Evolutionary conservation across 2,329 filamentous ascomycete species (phyloP).

Genomic region (Paracamarosporium sp.): DNA sequence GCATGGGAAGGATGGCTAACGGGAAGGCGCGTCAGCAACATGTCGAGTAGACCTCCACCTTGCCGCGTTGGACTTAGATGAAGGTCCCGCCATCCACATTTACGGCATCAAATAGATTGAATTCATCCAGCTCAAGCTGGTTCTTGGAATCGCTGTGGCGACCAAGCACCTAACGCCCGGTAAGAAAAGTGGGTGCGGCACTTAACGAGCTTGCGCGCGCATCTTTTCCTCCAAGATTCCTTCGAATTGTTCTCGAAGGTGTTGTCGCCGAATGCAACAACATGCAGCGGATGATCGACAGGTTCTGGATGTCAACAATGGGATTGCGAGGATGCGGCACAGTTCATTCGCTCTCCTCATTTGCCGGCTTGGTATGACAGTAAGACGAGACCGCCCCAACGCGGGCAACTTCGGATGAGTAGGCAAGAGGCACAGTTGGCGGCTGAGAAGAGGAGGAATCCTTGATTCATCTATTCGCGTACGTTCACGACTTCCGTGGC

Average conservation of each 20-base stretch:
- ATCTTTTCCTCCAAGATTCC: background rate
- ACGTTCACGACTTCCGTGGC: background rate
- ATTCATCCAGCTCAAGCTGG: background rate
- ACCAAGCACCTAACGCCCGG: slow-evolving; percentile 1
- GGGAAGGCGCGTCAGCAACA: slow-evolving; percentile 1
- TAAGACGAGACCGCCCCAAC: background rate
- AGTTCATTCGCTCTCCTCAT: background rate
- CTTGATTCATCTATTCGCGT: slow-evolving; percentile 1
- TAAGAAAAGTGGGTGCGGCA: slow-evolving; percentile 5
- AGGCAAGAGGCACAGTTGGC: slow-evolving; percentile 8
- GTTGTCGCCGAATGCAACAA: background rate
- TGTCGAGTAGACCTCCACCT: background rate
- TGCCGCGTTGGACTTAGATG: slow-evolving; percentile 6
- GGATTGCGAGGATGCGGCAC: background rate
- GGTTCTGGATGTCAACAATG: background rate
- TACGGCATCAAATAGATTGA: slow-evolving; percentile 3
- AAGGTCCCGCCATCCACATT: slow-evolving; percentile 1
- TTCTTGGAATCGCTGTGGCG: background rate
- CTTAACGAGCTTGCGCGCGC: background rate
- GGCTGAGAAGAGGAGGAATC: background rate
- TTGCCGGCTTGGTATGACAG: slow-evolving; percentile 8
- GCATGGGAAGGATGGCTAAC: background rate
- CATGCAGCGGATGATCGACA: slow-evolving; percentile 3
- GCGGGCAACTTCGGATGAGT: background rate
- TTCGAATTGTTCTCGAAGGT: background rate